Percentiles rank a stretch among this genome's conserved stretches.
Conservation (phyloP, 1,139 yeast species). For the Scheffersomyces segobiensis region DNA sequence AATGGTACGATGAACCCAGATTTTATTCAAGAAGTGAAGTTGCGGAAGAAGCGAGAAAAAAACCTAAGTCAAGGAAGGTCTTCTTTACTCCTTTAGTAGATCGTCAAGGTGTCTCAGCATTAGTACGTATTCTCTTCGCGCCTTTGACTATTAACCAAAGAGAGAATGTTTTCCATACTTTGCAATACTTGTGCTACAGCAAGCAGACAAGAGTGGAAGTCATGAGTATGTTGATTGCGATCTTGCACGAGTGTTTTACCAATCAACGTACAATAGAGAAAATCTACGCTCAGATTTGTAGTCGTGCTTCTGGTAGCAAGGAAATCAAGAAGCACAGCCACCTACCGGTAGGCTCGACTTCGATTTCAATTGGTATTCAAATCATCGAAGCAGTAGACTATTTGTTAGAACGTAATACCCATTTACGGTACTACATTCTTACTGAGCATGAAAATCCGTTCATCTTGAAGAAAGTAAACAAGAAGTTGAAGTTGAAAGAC, state of each 20-base stretch:
- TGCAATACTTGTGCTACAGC: constrained; percentile 69
- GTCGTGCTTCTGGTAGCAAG: constrained; percentile 24
- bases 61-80: constrained; percentile 28
- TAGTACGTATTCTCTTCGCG: constrained; percentile 69
- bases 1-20: constrained; percentile 1
- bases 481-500: constrained; percentile 40
- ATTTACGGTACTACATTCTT: constrained; percentile 72
- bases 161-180: constrained; percentile 64
- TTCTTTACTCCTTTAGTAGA: constrained; percentile 73
- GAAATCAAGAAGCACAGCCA: constrained; percentile 21
- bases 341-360: constrained; percentile 65
- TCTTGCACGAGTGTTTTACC: constrained; percentile 71
- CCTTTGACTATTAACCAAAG: constrained; percentile 71
- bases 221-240: constrained; percentile 65
- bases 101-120: constrained; percentile 70
- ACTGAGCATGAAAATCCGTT: constrained; percentile 76
- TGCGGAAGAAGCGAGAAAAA: constrained; percentile 1
- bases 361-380: constrained; percentile 73
- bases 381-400: constrained; percentile 74
- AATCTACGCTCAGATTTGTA: constrained; percentile 59
- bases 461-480: constrained; percentile 44
- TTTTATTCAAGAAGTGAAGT: neutral
- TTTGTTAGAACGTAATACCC: constrained; percentile 67
- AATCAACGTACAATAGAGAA: constrained; percentile 65
- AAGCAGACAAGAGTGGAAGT: constrained; percentile 80